Evolutionary conservation across 306 rosid genomes (phyloP).

Genomic region (Benincasa hispida): DNA sequence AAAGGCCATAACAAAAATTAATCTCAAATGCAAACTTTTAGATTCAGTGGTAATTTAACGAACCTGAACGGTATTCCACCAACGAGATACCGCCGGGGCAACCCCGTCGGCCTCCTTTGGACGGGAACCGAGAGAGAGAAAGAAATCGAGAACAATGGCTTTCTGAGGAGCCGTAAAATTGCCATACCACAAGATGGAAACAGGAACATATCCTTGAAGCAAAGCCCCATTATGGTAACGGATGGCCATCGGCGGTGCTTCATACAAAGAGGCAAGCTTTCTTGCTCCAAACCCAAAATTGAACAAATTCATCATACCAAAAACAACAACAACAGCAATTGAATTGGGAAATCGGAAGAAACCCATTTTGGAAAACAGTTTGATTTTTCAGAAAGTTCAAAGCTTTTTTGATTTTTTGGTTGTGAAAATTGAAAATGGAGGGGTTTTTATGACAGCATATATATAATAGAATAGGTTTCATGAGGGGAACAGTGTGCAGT

Average conservation of each 20-base stretch:
- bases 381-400: neutral
- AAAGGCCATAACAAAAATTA: no score
- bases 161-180: slow-evolving; percentile 13
- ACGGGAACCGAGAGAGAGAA: slow-evolving; percentile 11
- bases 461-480: no score
- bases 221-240: slow-evolving; percentile 18
- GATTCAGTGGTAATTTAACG: neutral
- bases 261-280: slow-evolving; percentile 18
- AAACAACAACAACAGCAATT: neutral
- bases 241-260: slow-evolving; percentile 11
- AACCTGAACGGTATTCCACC: slow-evolving; percentile 23
- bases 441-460: neutral
- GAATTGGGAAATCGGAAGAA: neutral
- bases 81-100: neutral
- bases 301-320: neutral
- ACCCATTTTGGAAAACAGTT: slow-evolving; percentile 5
- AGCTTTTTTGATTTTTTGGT: neutral
- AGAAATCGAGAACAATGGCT: slow-evolving; percentile 16
- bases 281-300: slow-evolving; percentile 11
- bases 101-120: no score
- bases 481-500: neutral
- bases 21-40: neutral
- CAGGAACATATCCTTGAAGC: slow-evolving; percentile 14
- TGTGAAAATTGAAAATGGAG: neutral
- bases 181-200: slow-evolving; percentile 26